Evolutionary conservation across 192 early-diverging fungal species (phyloP).

Genomic region (Coemansia erecta): DNA sequence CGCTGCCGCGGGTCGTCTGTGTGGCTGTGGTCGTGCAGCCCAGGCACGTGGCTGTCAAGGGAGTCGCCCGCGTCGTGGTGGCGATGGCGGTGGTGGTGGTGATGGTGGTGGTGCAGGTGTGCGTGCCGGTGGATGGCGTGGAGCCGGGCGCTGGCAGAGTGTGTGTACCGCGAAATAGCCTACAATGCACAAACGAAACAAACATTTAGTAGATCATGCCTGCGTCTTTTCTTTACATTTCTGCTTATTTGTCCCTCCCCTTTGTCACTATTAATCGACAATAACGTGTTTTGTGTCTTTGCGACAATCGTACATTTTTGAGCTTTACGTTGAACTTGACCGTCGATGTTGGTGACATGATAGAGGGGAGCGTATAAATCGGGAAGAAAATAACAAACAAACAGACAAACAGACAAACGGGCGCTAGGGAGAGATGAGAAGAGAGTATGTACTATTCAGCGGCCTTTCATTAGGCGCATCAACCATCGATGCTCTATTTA

Average conservation of each 20-base stretch:
- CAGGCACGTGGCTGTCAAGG: slow-evolving; percentile 1
- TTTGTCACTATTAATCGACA: neutral
- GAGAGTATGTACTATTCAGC: no score
- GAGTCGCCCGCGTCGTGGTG: neutral
- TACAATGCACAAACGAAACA: neutral
- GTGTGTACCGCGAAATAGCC: slow-evolving; percentile 3
- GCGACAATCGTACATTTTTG: slow-evolving; percentile 5
- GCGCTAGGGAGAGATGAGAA: no score
- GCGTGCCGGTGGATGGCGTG: neutral
- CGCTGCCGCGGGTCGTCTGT: neutral
- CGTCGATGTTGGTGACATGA: neutral
- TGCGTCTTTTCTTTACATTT: neutral
- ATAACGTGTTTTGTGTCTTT: neutral
- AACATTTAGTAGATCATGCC: neutral
- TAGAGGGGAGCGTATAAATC: neutral
- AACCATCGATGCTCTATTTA: no score
- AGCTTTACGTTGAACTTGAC: slow-evolving; percentile 5
- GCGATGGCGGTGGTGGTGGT: neutral
- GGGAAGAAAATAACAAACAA: neutral
- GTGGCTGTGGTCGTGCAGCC: neutral
- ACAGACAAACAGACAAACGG: neutral
- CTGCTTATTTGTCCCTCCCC: neutral
- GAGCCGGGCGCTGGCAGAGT: neutral
- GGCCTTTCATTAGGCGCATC: no score
- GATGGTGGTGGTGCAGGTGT: neutral